These are phyloP conservation scores for Noccaea caerulescens DNA, from an alignment of 345 rosid genomes.

Conservation along the genomic window DNA sequence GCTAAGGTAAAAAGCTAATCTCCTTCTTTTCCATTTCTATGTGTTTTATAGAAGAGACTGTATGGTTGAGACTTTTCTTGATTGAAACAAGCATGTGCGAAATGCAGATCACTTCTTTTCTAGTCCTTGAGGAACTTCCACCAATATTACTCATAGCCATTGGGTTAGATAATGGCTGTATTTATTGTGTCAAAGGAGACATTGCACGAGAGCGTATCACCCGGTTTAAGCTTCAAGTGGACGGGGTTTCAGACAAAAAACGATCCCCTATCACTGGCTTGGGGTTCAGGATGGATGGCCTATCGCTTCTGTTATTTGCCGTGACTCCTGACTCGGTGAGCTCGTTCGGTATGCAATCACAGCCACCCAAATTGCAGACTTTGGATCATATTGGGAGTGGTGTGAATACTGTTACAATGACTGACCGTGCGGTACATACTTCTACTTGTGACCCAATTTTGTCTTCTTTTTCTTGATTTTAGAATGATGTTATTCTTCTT, in stretches of 20 bases:
- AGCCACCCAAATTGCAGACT: conserved; percentile 74
- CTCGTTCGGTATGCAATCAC: conserved; percentile 74
- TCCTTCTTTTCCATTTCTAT: background rate
- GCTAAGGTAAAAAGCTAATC: conserved; percentile 64
- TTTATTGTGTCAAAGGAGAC: conserved; percentile 96
- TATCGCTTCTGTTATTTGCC: conserved; percentile 80
- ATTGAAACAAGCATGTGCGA: conserved; percentile 32
- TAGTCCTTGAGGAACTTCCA: conserved; percentile 95
- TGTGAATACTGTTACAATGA: conserved; percentile 79
- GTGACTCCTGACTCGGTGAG: conserved; percentile 78
- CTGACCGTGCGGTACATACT: conserved; percentile 77
- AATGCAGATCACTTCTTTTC: conserved; percentile 86
- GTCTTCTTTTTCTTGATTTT: background rate
- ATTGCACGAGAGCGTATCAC: conserved; percentile 93
- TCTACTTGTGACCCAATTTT: conserved; percentile 5
- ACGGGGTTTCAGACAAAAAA: conserved; percentile 49
- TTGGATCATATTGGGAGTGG: conserved; percentile 83
- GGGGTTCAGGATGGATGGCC: conserved; percentile 91
- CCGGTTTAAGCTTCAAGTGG: conserved; percentile 84
- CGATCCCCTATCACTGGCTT: conserved; percentile 65
- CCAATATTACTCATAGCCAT: conserved; percentile 88
- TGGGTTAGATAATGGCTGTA: conserved; percentile 81
- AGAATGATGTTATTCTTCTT: conserved; percentile 7
- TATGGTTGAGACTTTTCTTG: background rate
- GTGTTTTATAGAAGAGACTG: background rate